phyloP scores from a whole-genome alignment of 176 grass and related monocot genomes.

The Bothriochloa decipiens region DNA sequence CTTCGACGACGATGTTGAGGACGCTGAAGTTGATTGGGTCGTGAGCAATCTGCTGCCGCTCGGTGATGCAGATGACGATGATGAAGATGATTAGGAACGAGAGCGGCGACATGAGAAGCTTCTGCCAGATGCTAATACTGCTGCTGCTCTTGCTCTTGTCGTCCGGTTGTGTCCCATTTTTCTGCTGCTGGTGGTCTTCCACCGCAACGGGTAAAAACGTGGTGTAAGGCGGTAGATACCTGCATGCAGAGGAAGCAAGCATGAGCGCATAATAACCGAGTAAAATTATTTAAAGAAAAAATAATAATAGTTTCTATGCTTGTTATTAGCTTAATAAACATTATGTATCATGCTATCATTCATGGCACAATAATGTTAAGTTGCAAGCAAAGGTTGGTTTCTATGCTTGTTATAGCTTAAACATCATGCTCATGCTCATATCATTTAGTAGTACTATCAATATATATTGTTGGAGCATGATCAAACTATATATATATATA shows the following conservation, averaged over 20 bases:
- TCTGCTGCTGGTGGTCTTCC: conserved; percentile 18
- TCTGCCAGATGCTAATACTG: conserved; percentile 33
- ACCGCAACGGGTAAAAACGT: conserved; percentile 32
- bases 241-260: conserved; percentile 26
- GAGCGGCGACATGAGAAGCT: conserved; percentile 59
- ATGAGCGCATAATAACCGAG: not conserved
- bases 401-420: too few relatives aligned
- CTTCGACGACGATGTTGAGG: conserved; percentile 65
- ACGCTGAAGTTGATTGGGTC: conserved; percentile 74
- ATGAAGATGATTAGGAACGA: conserved; percentile 59
- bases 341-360: too few relatives aligned
- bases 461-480: not conserved
- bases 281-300: not conserved
- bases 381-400: too few relatives aligned
- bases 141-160: conserved; percentile 24
- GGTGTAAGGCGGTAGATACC: conserved; percentile 77
- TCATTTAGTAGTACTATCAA: not conserved
- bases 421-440: not conserved
- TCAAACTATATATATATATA: not conserved
- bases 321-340: too few relatives aligned
- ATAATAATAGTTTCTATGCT: not conserved
- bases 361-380: too few relatives aligned
- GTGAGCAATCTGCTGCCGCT: conserved; percentile 52
- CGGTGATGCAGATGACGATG: conserved; percentile 67
- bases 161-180: not conserved